A percentile compares a stretch with the other conserved stretches of the same genome.
phyloP scores from a whole-genome alignment of 306 rosid species.

The Calophaca sinica region DNA sequence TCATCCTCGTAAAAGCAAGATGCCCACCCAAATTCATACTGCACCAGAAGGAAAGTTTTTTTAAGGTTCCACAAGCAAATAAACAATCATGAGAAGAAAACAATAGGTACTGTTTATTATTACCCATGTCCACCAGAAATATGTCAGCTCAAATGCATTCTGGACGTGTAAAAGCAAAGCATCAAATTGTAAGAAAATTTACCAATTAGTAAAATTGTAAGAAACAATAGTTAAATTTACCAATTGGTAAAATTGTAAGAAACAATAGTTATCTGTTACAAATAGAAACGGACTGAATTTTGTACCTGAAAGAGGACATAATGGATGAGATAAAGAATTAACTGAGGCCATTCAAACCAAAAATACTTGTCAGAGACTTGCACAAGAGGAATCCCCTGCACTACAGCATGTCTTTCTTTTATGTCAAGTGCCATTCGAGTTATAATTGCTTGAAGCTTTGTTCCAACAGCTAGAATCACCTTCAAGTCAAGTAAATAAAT shows the following conservation, averaged over 20 bases:
- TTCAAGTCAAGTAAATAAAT: constrained; percentile 47
- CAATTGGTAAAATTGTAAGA: too few species aligned
- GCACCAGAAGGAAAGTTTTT: constrained; percentile 54
- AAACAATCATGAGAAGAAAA: not conserved
- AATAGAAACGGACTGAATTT: not conserved
- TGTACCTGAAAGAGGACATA: constrained; percentile 87
- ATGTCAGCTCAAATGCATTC: constrained; percentile 97
- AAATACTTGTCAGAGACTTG: constrained; percentile 92
- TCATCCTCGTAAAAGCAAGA: constrained; percentile 86
- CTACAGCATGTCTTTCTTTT: constrained; percentile 88
- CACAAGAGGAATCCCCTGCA: constrained; percentile 96
- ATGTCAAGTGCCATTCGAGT: constrained; percentile 90
- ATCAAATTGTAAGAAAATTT: constrained; percentile 11
- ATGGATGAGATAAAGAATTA: constrained; percentile 83
- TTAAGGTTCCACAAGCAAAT: constrained; percentile 38
- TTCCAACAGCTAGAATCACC: constrained; percentile 91
- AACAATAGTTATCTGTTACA: too few species aligned
- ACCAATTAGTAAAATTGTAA: too few species aligned
- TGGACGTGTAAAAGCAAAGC: constrained; percentile 50
- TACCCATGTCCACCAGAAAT: constrained; percentile 95
- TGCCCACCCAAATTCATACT: constrained; percentile 90
- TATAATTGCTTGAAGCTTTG: constrained; percentile 93
- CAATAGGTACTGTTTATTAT: constrained; percentile 38
- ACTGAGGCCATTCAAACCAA: constrained; percentile 88
- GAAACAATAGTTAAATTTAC: too few species aligned